Percentiles rank a stretch among this genome's conserved stretches.
Evolutionary conservation across 2,329 filamentous ascomycete species (phyloP).

Genomic region (Neopestalotiopsis clavispora): DNA sequence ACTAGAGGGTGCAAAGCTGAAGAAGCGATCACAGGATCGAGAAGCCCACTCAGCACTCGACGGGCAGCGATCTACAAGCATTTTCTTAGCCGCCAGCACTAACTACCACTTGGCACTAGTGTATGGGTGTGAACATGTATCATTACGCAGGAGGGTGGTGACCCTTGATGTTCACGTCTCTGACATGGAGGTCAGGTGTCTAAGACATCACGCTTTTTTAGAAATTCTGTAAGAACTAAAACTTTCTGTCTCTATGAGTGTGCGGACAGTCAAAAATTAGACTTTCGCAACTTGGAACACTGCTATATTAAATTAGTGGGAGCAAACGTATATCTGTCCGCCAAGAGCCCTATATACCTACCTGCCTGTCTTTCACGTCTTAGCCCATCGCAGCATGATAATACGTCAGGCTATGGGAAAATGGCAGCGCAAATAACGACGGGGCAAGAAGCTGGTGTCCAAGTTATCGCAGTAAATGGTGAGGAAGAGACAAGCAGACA

Average conservation of each 20-base stretch:
- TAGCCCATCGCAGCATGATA: neutral
- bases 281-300: neutral
- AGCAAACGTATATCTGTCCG: neutral
- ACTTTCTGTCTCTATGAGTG: neutral
- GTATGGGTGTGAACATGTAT: neutral
- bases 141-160: neutral
- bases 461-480: neutral
- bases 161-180: neutral
- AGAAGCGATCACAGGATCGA: neutral
- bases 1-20: neutral
- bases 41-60: neutral
- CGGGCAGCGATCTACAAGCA: neutral
- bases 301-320: neutral
- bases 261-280: neutral
- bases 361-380: neutral
- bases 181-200: neutral
- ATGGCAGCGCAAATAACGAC: neutral
- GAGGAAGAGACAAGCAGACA: neutral
- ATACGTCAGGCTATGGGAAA: neutral
- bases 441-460: neutral
- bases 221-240: neutral
- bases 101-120: neutral
- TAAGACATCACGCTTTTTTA: neutral
- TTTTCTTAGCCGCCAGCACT: conserved; percentile 1
- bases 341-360: neutral